Percentiles rank a stretch among this genome's conserved stretches.
Conservation (phyloP, 495 filamentous ascomycete species). For the Annulohypoxylon maeteangense region DNA sequence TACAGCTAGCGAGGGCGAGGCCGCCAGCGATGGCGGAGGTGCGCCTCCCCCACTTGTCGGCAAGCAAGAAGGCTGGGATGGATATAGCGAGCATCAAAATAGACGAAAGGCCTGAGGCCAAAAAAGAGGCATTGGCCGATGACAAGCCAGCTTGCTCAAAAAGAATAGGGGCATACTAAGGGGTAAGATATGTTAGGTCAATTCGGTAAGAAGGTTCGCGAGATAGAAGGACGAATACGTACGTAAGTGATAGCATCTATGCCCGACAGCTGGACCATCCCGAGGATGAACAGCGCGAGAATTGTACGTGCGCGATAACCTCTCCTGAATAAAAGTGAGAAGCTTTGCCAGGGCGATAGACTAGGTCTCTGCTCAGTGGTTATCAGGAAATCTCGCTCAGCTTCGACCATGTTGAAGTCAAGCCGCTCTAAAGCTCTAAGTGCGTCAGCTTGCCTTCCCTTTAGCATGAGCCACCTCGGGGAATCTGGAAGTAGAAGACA, state of each 20-base stretch:
- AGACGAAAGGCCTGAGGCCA: constrained; percentile 63
- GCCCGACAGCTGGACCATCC: constrained; percentile 61
- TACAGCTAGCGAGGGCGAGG: constrained; percentile 55
- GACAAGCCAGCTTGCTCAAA: constrained; percentile 62
- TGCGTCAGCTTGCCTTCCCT: constrained; percentile 51
- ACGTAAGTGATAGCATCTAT: constrained; percentile 66
- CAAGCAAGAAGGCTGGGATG: constrained; percentile 63
- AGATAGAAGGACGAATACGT: constrained; percentile 31
- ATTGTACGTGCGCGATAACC: constrained; percentile 55
- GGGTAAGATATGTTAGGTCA: constrained; percentile 40
- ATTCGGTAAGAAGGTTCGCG: neutral
- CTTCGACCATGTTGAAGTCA: constrained; percentile 54
- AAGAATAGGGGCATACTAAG: constrained; percentile 63
- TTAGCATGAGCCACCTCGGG: constrained; percentile 55
- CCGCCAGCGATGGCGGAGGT: constrained; percentile 68
- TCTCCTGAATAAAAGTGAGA: constrained; percentile 51
- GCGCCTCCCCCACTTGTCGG: constrained; percentile 72
- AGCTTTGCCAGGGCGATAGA: constrained; percentile 47
- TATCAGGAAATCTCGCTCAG: constrained; percentile 62
- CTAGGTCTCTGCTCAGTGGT: constrained; percentile 45
- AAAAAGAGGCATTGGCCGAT: constrained; percentile 56
- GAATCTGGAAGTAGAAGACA: constrained; percentile 55
- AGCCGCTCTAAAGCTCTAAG: constrained; percentile 55
- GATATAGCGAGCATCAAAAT: constrained; percentile 61
- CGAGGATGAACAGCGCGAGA: constrained; percentile 61